Base-by-base conservation (phyloP, 2,329 filamentous ascomycete species). In the Penicillium corylophilum region DNA sequence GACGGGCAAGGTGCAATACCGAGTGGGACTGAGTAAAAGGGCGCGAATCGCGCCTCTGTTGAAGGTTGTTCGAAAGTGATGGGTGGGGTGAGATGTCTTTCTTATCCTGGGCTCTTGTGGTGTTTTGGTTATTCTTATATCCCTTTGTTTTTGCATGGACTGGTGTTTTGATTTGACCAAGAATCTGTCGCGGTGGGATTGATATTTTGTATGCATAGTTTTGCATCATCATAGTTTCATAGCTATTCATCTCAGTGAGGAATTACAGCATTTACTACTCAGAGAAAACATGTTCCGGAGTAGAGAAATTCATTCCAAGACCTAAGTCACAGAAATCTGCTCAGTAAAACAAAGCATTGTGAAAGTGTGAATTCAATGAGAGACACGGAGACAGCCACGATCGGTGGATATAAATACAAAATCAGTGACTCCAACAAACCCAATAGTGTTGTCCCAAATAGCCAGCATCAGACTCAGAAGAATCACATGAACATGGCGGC, bases 21-120 rank as follows among this genome's bases (percentile, higher is more conserved):
- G 78, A 0, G 77, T 81, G 5, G 78, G 78, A 2, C 60, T 81
- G 51, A 80, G 77, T 61, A 77, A 75, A 46, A 69, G 67, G 50
- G 75, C 75, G 20, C 66, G 74, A 23, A 80, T 80, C 42, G 75
- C 76, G 16, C 75, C 78, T 16, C 62, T 81, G 57, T 61, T 80
- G 50, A 76, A 74, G 54, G 63, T 77, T 39, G 69, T 77, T 10
- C 67, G 71, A 44, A 76, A 75, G 51, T 75, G 56, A 67, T 22
- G 9, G 35, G 26, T 36, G n/a, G n/a, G 18, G 18, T 10, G 33
- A 38, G 33, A 12, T 5, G 3, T 23, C 5, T 24, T 39, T 16
- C 13, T 42, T 1, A 16, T 26, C 9, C 33, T 8, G 29, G 23
- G 15, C 24, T 26, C 6, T n/a, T 20, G 22, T 43, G 18, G 4